These are phyloP conservation scores for Canna indica DNA, from an alignment of 176 grass and related monocot species.

Conservation along the genomic window DNA sequence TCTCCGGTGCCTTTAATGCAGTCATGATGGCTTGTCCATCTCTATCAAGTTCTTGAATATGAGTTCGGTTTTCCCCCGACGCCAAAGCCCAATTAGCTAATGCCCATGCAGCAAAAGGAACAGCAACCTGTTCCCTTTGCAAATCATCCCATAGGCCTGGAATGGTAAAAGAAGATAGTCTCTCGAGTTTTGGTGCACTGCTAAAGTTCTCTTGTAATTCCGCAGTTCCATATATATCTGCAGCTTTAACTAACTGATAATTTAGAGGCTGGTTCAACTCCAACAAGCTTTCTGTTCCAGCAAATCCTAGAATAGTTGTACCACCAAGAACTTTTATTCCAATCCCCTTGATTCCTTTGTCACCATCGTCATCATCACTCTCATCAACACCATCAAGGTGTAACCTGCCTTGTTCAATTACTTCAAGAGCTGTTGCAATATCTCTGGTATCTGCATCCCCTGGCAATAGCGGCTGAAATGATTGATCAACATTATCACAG, in stretches of 20 bases:
- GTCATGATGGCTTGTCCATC: conserved; percentile 71
- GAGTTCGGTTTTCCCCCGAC: conserved; percentile 64
- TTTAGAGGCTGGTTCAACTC: conserved; percentile 27
- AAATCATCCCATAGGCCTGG: conserved; percentile 96
- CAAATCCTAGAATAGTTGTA: conserved; percentile 90
- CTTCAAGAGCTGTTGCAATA: conserved; percentile 76
- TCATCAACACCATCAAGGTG: conserved; percentile 56
- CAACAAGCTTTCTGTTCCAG: conserved; percentile 28
- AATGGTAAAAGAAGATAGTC: conserved; percentile 32
- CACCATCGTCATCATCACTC: conserved; percentile 45
- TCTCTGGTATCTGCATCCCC: conserved; percentile 65
- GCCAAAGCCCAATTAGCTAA: conserved; percentile 94
- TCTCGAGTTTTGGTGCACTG: conserved; percentile 28
- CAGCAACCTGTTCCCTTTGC: conserved; percentile 93
- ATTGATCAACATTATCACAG: conserved; percentile 60
- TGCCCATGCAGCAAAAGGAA: conserved; percentile 98
- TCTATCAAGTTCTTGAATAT: conserved; percentile 85
- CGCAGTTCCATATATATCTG: conserved; percentile 9
- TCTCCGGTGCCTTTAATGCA: conserved; percentile 73
- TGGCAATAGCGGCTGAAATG: conserved; percentile 65
- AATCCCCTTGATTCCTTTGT: conserved; percentile 66
- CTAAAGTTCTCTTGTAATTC: conserved; percentile 23
- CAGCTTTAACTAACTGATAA: conserved; percentile 17
- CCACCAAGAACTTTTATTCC: conserved; percentile 92
- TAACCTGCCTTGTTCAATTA: conserved; percentile 86